These are phyloP conservation scores for Seminavis robusta DNA, from an alignment of 108 stramenopile species.

Conservation along the genomic window DNA sequence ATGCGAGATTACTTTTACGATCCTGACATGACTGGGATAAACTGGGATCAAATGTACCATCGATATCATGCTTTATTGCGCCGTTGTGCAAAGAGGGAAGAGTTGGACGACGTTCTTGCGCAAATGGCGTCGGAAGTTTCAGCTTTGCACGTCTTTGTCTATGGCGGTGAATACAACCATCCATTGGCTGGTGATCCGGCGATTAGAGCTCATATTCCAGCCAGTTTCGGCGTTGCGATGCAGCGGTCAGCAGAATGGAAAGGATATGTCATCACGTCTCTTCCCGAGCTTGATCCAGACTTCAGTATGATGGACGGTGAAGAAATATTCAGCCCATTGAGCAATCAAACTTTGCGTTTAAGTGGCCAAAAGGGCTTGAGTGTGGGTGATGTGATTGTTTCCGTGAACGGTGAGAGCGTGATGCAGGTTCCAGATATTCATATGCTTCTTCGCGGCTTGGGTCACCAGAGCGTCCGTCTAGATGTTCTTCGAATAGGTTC, in stretches of 20 bases:
- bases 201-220: constrained; percentile 33
- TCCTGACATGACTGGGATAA: constrained; percentile 44
- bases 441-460: constrained; percentile 54
- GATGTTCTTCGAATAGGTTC: constrained; percentile 59
- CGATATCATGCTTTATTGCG: constrained; percentile 55
- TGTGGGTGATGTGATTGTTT: constrained; percentile 70
- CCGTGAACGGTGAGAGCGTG: constrained; percentile 69
- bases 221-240: constrained; percentile 61
- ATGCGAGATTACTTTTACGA: constrained; percentile 76
- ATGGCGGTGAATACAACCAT: constrained; percentile 66
- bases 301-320: constrained; percentile 47
- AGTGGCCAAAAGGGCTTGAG: constrained; percentile 58
- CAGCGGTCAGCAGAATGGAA: constrained; percentile 48
- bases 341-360: constrained; percentile 35
- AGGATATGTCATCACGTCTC: constrained; percentile 50
- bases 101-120: constrained; percentile 67
- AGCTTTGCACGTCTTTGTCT: constrained; percentile 76
- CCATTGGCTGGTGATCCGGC: constrained; percentile 33
- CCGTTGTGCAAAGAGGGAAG: constrained; percentile 62
- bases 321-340: constrained; percentile 60
- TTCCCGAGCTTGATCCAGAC: constrained; percentile 67
- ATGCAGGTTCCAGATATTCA: constrained; percentile 62
- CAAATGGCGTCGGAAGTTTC: constrained; percentile 77
- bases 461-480: constrained; percentile 49
- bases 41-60: constrained; percentile 60